Percentiles rank a stretch among this genome's conserved stretches.
Conservation (phyloP, 805 yeast genomes). For the Zygoascus biomembranicola region DNA sequence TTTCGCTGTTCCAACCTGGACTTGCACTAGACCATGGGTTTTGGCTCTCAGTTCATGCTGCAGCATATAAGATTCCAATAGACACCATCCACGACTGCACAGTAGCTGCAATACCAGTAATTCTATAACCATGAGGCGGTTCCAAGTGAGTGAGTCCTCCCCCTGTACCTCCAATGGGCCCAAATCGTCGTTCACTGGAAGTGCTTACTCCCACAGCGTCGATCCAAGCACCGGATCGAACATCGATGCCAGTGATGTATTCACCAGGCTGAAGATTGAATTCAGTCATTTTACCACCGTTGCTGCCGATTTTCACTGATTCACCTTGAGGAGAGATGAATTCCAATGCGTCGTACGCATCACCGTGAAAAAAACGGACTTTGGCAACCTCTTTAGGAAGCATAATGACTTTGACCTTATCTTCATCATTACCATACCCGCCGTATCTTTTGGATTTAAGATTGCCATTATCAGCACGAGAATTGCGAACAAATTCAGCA, state of each 20-base stretch:
- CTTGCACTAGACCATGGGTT: not conserved
- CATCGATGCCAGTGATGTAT: constrained; percentile 45
- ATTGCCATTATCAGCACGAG: constrained; percentile 2
- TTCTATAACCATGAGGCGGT: constrained; percentile 53
- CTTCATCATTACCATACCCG: constrained; percentile 24
- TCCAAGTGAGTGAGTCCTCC: constrained; percentile 49
- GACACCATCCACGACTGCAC: constrained; percentile 66
- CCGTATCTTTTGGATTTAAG: constrained; percentile 12
- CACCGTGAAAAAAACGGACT: constrained; percentile 64
- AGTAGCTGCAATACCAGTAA: constrained; percentile 69
- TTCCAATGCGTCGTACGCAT: constrained; percentile 75
- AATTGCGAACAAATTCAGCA: constrained; percentile 19
- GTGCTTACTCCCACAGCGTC: constrained; percentile 78
- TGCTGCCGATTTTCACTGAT: constrained; percentile 27
- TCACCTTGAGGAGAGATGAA: constrained; percentile 32
- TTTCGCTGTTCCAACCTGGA: not conserved
- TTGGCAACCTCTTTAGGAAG: constrained; percentile 30
- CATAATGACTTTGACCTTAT: constrained; percentile 23
- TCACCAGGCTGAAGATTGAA: constrained; percentile 53
- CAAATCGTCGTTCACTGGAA: constrained; percentile 26
- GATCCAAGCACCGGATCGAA: constrained; percentile 80
- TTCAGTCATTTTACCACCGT: constrained; percentile 36
- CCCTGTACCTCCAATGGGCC: constrained; percentile 54
- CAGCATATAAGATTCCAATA: constrained; percentile 53
- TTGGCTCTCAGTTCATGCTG: not conserved